A percentile compares a stretch with the other conserved stretches of the same genome.
Evolutionary conservation across 169 alveolate species (phyloP).

Genomic region (Plasmodium gaboni): DNA sequence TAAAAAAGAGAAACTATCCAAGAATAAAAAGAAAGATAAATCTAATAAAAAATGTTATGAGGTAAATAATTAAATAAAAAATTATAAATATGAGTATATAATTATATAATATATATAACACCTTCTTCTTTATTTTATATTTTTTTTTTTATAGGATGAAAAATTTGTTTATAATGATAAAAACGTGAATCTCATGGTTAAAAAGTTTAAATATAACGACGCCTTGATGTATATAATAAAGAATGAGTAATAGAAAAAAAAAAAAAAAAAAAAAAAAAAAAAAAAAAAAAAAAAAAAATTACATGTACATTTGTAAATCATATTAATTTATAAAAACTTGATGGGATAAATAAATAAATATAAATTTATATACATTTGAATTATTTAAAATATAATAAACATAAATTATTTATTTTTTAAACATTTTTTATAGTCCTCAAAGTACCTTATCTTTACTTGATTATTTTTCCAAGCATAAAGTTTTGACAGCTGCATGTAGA

Average conservation of each 20-base stretch:
- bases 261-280: slow-evolving; percentile 1
- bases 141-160: slow-evolving; percentile 32
- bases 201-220: slow-evolving; percentile 36
- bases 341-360: no score
- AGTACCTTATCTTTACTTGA: slow-evolving; percentile 35
- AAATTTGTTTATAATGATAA: neutral
- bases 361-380: no score
- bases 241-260: slow-evolving; percentile 19
- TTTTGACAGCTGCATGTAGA: slow-evolving; percentile 47
- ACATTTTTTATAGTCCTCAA: slow-evolving; percentile 1
- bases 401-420: neutral
- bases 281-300: neutral
- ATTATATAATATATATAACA: slow-evolving; percentile 1
- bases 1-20: slow-evolving; percentile 11
- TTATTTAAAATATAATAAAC: no score
- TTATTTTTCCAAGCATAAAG: slow-evolving; percentile 45
- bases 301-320: no score
- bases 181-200: slow-evolving; percentile 6
- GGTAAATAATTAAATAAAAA: neutral
- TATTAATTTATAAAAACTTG: no score
- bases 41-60: no score
- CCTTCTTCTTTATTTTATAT: neutral
- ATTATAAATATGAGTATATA: neutral
- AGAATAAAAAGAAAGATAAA: neutral
- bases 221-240: slow-evolving; percentile 37